These are phyloP conservation scores for Acanthamoeba polyphaga DNA, from an alignment of 208 protist species.

Conservation along the genomic window DNA sequence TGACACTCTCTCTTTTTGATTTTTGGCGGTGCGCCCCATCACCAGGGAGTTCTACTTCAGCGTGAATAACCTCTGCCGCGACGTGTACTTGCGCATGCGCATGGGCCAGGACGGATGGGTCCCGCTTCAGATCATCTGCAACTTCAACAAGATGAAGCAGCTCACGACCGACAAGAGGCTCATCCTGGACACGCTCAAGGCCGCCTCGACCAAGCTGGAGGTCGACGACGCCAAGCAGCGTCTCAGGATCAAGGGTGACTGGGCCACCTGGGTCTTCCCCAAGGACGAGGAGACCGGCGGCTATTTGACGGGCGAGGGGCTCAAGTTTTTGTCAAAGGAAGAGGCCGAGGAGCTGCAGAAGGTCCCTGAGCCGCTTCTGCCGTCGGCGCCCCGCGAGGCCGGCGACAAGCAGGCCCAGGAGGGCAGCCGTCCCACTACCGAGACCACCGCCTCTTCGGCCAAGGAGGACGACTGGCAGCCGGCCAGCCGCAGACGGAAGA, in stretches of 20 bases:
- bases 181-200: slow-evolving; percentile 53
- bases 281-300: not conserved
- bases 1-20: not conserved
- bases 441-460: not conserved
- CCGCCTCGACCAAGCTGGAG: slow-evolving; percentile 49
- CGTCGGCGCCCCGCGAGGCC: not conserved
- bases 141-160: slow-evolving; percentile 80
- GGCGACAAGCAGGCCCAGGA: not conserved
- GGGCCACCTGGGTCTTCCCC: slow-evolving; percentile 70
- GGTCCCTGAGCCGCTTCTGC: not conserved
- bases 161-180: slow-evolving; percentile 71
- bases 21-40: not conserved
- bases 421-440: not conserved
- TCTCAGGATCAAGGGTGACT: slow-evolving; percentile 21
- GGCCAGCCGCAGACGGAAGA: slow-evolving; percentile 42
- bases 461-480: slow-evolving; percentile 2
- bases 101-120: slow-evolving; percentile 84
- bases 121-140: slow-evolving; percentile 69
- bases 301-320: not conserved
- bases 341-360: not conserved
- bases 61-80: slow-evolving; percentile 82
- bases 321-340: slow-evolving; percentile 4
- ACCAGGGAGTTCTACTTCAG: slow-evolving; percentile 84
- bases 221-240: not conserved
- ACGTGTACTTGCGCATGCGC: slow-evolving; percentile 80